These are phyloP conservation scores for Scedosporium apiospermum DNA, from an alignment of 2,329 filamentous ascomycete species.

Conservation along the genomic window DNA sequence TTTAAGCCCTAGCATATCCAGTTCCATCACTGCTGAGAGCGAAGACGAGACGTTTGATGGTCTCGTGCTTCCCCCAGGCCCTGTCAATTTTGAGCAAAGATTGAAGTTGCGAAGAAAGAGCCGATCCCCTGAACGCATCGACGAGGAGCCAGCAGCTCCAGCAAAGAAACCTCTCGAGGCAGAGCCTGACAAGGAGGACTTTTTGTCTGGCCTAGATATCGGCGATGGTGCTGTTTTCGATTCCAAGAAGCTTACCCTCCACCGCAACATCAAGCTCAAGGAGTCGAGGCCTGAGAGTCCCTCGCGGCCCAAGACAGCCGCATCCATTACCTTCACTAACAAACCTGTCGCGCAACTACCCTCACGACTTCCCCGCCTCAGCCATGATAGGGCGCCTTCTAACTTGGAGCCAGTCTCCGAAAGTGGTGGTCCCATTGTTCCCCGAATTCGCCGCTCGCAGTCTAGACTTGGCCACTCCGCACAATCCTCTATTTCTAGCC, in stretches of 20 bases:
- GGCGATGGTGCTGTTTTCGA: constrained; percentile 76
- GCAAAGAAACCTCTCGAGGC: constrained; percentile 22
- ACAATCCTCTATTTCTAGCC: constrained; percentile 58
- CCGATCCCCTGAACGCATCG: constrained; percentile 41
- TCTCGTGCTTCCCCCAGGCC: constrained; percentile 74
- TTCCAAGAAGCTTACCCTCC: constrained; percentile 69
- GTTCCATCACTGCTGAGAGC: constrained; percentile 83
- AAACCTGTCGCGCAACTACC: constrained; percentile 41
- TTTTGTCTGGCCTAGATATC: constrained; percentile 78
- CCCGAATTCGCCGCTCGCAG: constrained; percentile 48
- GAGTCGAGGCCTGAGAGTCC: constrained; percentile 60
- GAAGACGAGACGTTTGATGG: constrained; percentile 89
- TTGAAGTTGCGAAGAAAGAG: constrained; percentile 62
- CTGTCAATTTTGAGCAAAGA: constrained; percentile 72
- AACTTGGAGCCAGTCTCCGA: constrained; percentile 90
- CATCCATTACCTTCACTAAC: constrained; percentile 86
- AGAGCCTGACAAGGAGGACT: constrained; percentile 58
- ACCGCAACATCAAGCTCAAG: constrained; percentile 88
- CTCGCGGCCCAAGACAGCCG: constrained; percentile 60
- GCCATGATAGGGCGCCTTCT: constrained; percentile 61
- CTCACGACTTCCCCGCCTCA: constrained; percentile 73
- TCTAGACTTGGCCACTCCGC: constrained; percentile 60
- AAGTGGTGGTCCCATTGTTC: constrained; percentile 61
- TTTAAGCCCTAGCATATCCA: constrained; percentile 85
- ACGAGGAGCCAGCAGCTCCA: constrained; percentile 23